phyloP scores from a whole-genome alignment of 2,329 filamentous ascomycete genomes.

The Trichoderma brevicompactum region DNA sequence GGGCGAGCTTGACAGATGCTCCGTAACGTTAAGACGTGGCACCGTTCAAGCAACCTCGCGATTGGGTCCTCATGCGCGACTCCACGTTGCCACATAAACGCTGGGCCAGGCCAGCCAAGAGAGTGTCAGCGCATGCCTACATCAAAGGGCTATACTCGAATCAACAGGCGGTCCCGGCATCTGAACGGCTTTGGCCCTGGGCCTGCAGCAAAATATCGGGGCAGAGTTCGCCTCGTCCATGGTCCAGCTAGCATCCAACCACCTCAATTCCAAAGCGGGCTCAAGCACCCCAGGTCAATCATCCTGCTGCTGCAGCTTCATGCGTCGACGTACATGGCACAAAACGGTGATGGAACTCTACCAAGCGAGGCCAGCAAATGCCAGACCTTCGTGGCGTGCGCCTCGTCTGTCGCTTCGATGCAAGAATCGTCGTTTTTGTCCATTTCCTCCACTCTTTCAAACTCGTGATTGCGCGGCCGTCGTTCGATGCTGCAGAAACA shows the following conservation, averaged over 20 bases:
- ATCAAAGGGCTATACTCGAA: not conserved
- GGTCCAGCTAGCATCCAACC: slow-evolving; percentile 4
- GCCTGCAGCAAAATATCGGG: not conserved
- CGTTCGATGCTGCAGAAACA: slow-evolving; percentile 23
- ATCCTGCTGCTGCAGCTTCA: slow-evolving; percentile 3
- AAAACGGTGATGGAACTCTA: slow-evolving; percentile 21
- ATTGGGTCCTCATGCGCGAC: slow-evolving; percentile 28
- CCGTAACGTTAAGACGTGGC: slow-evolving; percentile 27
- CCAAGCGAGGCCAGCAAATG: slow-evolving; percentile 19
- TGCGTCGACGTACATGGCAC: slow-evolving; percentile 1
- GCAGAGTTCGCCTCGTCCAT: slow-evolving; percentile 6
- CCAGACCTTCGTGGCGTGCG: slow-evolving; percentile 20
- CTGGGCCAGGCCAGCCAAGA: slow-evolving; percentile 5
- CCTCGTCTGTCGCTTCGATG: slow-evolving; percentile 17
- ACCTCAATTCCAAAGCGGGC: slow-evolving; percentile 7
- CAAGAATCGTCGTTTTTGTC: not conserved
- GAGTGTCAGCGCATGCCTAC: slow-evolving; percentile 12
- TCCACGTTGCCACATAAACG: slow-evolving; percentile 19
- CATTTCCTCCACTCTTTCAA: slow-evolving; percentile 10
- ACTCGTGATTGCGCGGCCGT: slow-evolving; percentile 21
- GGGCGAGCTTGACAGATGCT: slow-evolving; percentile 20
- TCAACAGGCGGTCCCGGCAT: not conserved
- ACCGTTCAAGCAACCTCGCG: slow-evolving; percentile 26
- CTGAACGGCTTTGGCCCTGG: not conserved
- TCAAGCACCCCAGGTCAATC: not conserved